Conservation (phyloP, 2,329 filamentous ascomycete genomes). For the Fusarium denticulatum region DNA sequence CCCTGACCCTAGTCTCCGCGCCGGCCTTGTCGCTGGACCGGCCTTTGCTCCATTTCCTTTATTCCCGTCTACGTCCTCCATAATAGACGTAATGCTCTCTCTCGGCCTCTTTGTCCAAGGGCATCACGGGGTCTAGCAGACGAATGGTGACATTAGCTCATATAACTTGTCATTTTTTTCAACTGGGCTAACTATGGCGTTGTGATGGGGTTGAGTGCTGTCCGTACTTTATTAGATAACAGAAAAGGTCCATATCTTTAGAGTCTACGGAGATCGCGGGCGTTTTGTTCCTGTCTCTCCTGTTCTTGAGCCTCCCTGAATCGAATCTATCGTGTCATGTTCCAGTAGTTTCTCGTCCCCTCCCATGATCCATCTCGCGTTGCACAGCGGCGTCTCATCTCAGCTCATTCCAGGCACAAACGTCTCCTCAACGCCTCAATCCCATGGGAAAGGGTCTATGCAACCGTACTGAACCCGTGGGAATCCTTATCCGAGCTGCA, state of each 20-base stretch:
- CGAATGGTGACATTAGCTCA: not conserved
- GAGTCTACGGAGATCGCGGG: not conserved
- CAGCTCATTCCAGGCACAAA: conserved; percentile 23
- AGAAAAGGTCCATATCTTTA: not conserved
- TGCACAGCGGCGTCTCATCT: conserved; percentile 23
- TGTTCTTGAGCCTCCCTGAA: conserved; percentile 1
- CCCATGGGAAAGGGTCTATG: not conserved
- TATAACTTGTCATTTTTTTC: not conserved
- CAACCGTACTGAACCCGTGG: not conserved
- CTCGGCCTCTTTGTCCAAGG: too few relatives aligned
- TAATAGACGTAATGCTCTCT: not conserved
- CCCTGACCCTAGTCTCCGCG: not conserved
- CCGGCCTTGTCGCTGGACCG: not conserved
- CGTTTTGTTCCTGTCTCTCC: not conserved
- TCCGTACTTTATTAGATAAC: not conserved
- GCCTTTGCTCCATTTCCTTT: not conserved
- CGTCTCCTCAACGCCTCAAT: not conserved
- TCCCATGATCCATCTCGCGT: not conserved
- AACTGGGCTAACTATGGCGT: not conserved
- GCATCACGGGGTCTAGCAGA: not conserved
- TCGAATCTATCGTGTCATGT: conserved; percentile 4
- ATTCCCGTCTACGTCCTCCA: not conserved
- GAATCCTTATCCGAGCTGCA: conserved; percentile 1
- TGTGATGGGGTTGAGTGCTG: not conserved
- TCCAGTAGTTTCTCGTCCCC: conserved; percentile 14